Conservation (phyloP, 1,284 basidiomycete species). For the Boletellus dicymbophilus region DNA sequence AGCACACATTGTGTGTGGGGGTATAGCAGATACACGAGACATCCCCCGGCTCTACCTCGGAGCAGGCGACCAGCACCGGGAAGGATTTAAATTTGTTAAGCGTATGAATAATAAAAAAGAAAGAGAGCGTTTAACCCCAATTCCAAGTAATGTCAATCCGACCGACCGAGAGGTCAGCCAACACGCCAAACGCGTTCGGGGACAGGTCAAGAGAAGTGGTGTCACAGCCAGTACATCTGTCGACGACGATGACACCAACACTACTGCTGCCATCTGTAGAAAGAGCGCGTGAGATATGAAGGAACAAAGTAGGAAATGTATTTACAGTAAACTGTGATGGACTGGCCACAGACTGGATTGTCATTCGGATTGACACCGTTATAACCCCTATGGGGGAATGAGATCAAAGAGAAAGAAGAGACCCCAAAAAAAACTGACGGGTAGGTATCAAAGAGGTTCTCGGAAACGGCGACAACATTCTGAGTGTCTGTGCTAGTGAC, state of each 20-base stretch:
- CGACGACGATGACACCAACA: conserved; percentile 52
- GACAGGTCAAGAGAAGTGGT: conserved; percentile 59
- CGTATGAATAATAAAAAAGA: conserved; percentile 30
- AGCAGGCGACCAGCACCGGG: conserved; percentile 19
- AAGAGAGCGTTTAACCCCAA: conserved; percentile 29
- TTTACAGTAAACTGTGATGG: conserved; percentile 47
- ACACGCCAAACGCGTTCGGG: conserved; percentile 49
- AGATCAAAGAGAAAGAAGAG: neutral
- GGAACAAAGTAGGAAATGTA: neutral
- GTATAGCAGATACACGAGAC: conserved; percentile 2
- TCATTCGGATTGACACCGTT: conserved; percentile 55
- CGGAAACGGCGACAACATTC: conserved; percentile 63
- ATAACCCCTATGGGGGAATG: conserved; percentile 42
- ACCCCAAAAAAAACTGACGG: conserved; percentile 55
- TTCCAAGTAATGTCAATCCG: conserved; percentile 57
- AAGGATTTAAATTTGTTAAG: conserved; percentile 7
- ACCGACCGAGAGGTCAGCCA: conserved; percentile 44
- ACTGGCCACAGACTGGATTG: conserved; percentile 61
- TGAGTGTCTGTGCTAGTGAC: conserved; percentile 54
- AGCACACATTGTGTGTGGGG: conserved; percentile 25
- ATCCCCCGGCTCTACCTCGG: conserved; percentile 15
- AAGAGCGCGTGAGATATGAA: neutral
- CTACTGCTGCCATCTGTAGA: conserved; percentile 50
- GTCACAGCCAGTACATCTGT: conserved; percentile 61
- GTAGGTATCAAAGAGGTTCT: conserved; percentile 57